phyloP scores from a whole-genome alignment of 768 basidiomycete genomes.

The Trametes punicea region DNA sequence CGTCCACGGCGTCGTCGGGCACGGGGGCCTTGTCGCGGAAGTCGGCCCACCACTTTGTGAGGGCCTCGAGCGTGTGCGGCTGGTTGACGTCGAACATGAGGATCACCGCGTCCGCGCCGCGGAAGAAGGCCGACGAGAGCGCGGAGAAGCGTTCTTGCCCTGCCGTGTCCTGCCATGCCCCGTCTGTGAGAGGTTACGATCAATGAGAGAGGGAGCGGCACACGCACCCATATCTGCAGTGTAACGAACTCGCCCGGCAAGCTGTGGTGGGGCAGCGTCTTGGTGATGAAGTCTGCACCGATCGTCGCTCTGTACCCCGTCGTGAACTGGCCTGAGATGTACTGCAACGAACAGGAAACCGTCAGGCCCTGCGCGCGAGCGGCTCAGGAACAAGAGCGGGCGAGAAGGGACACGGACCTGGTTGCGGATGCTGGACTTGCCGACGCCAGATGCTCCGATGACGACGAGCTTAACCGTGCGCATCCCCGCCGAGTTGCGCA shows the following conservation, averaged over 20 bases:
- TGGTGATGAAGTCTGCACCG: conserved; percentile 85
- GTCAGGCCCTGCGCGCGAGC: neutral
- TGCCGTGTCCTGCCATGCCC: conserved; percentile 61
- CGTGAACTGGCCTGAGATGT: conserved; percentile 73
- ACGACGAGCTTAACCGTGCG: conserved; percentile 78
- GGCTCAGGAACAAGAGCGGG: neutral
- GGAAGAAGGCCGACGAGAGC: conserved; percentile 78
- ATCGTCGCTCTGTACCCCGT: conserved; percentile 81
- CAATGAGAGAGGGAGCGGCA: neutral
- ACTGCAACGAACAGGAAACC: conserved; percentile 39
- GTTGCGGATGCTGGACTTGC: conserved; percentile 76
- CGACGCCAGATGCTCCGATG: conserved; percentile 80
- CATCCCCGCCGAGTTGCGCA: conserved; percentile 36
- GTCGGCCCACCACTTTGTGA: conserved; percentile 77
- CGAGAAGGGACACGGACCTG: conserved; percentile 46
- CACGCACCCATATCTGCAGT: conserved; percentile 64
- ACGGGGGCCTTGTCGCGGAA: conserved; percentile 69
- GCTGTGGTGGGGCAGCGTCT: conserved; percentile 61
- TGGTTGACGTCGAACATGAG: conserved; percentile 80
- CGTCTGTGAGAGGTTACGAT: conserved; percentile 4
- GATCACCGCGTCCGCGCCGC: conserved; percentile 78
- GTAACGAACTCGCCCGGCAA: conserved; percentile 54
- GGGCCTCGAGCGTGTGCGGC: conserved; percentile 53
- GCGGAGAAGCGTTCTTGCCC: conserved; percentile 88
- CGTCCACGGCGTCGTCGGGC: conserved; percentile 54